Conservation (phyloP, 2,329 filamentous ascomycete species). For the Erysiphe neolycopersici region DNA sequence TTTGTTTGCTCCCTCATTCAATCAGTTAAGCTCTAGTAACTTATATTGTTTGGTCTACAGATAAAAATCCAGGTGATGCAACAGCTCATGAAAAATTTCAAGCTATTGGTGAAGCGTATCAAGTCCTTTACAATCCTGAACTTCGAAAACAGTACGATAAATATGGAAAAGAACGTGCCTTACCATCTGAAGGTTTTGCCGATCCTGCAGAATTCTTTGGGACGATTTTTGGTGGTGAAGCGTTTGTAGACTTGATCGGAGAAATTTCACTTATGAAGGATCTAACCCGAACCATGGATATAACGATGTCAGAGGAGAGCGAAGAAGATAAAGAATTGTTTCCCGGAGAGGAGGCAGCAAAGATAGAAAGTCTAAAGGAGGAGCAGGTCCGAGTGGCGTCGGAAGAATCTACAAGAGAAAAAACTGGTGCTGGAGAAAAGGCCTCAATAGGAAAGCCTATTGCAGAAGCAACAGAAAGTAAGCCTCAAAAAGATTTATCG, state of each 20-base stretch:
- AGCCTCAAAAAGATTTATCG: constrained; percentile 2
- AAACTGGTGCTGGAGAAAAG: background rate
- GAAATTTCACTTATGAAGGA: constrained; percentile 99
- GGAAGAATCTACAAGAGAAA: no score
- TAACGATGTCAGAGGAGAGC: constrained; percentile 63
- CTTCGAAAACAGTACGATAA: constrained; percentile 87
- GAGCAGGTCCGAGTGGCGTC: constrained; percentile 9
- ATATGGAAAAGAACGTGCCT: constrained; percentile 82
- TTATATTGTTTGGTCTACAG: constrained; percentile 18
- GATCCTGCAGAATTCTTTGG: constrained; percentile 95
- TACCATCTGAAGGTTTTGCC: constrained; percentile 75
- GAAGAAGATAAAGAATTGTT: constrained; percentile 30
- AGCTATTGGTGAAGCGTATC: constrained; percentile 47
- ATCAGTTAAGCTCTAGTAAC: background rate
- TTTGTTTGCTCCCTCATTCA: constrained; percentile 2
- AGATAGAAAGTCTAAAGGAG: constrained; percentile 23
- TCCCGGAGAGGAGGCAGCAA: constrained; percentile 28
- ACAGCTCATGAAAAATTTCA: constrained; percentile 89
- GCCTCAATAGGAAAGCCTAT: background rate
- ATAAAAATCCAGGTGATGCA: constrained; percentile 95
- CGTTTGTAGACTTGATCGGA: constrained; percentile 87
- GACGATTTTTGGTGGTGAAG: constrained; percentile 92
- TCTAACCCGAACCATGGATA: constrained; percentile 93
- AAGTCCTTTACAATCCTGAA: constrained; percentile 66
- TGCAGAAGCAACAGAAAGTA: constrained; percentile 3